Conservation (phyloP, 1,284 basidiomycete genomes). For the Austroboletus olivaceoglutinosus region DNA sequence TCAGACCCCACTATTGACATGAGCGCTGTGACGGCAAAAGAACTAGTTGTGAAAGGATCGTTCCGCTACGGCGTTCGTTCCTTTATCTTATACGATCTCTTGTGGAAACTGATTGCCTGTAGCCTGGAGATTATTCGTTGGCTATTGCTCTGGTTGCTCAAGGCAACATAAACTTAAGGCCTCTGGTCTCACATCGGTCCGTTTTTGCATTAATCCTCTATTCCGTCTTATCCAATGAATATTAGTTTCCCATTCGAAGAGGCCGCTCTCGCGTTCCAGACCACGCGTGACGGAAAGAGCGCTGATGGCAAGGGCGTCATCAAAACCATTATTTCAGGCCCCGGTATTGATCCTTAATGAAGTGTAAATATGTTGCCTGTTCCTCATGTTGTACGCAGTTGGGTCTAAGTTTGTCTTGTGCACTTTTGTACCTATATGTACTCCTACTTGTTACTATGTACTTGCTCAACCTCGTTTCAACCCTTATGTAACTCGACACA, state of each 20-base stretch:
- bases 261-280: conserved; percentile 37
- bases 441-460: too few relatives aligned
- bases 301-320: conserved; percentile 72
- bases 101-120: conserved; percentile 9
- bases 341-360: conserved; percentile 46
- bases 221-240: too few relatives aligned
- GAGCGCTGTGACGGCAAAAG: conserved; percentile 65
- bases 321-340: conserved; percentile 77
- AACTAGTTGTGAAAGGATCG: conserved; percentile 79
- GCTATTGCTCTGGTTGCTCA: conserved; percentile 79
- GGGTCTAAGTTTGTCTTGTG: too few relatives aligned
- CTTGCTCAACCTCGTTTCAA: neutral
- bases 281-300: conserved; percentile 77
- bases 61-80: conserved; percentile 80
- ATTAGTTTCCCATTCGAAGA: conserved; percentile 57
- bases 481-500: too few relatives aligned
- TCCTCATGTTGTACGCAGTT: too few relatives aligned
- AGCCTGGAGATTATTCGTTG: conserved; percentile 84
- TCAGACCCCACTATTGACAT: conserved; percentile 45
- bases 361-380: too few relatives aligned
- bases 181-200: conserved; percentile 52
- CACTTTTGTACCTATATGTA: too few relatives aligned
- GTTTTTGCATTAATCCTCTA: too few relatives aligned
- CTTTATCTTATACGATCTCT: neutral
- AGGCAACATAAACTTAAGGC: conserved; percentile 83